phyloP scores from a whole-genome alignment of 2,329 filamentous ascomycete genomes.

The Botrytis paeoniae region DNA sequence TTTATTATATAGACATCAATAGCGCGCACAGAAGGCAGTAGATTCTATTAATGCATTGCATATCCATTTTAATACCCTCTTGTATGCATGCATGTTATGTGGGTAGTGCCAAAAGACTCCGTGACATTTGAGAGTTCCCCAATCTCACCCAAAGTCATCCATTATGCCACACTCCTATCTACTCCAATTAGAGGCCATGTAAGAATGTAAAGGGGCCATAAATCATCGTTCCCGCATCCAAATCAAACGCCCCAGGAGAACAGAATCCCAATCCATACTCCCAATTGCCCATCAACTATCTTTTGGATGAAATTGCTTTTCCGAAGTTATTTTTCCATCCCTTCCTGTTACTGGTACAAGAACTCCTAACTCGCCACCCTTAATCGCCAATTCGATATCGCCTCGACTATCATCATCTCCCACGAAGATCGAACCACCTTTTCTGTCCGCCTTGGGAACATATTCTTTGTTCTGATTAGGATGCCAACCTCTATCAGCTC shows the following conservation, averaged over 20 bases:
- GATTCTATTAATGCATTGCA: neutral
- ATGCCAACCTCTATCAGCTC: conserved; percentile 27
- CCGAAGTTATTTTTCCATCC: neutral
- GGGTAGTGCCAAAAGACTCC: neutral
- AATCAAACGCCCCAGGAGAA: neutral
- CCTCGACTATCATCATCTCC: neutral
- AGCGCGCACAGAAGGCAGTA: neutral
- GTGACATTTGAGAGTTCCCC: neutral
- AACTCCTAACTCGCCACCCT: neutral
- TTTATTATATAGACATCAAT: neutral
- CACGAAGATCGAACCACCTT: neutral
- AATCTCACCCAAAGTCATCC: neutral
- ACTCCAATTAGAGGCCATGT: neutral
- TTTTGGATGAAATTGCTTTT: neutral
- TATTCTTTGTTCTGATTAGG: conserved; percentile 27
- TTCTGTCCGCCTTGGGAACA: neutral
- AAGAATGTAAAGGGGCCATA: neutral
- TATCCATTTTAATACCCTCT: neutral
- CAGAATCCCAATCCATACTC: neutral
- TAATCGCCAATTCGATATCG: neutral
- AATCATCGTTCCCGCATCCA: neutral
- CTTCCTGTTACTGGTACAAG: neutral
- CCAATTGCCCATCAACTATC: neutral
- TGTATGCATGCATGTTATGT: neutral
- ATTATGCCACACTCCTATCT: neutral